Evolutionary conservation across 169 alveolate species (phyloP), one percentile per base, ranked within the genome.

Genomic region (Cryptosporidium bovis): DNA sequence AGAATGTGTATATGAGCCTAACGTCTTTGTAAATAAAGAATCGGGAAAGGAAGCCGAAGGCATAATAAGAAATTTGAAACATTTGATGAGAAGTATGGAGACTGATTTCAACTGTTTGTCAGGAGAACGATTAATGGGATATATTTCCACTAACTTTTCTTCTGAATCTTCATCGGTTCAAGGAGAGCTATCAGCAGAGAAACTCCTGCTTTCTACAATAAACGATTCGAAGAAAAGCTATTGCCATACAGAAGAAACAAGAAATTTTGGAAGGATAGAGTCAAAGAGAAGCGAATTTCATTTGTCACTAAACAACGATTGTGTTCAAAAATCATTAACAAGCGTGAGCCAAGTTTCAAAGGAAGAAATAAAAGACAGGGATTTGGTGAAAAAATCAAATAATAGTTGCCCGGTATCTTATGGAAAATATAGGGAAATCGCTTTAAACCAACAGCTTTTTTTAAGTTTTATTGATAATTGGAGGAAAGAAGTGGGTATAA

Each of bases 51-150:
- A 36, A 48, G 15, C 71, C 1, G 36, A 34, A 27, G 71, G 58
- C 29, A 44, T 46, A 13, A 58, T 77, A n/a, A n/a, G 40, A 60
- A 77, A 62, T 60, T 60, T 77, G n/a, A 77, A 60, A 27, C 56
- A 46, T 50, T 40, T 77, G 40, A 55, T 77, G 36, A 56, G 87
- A 24, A 60, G 64, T 18, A 77, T 77, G 87, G 87, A 77, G 40
- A 77, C 87, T 24, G 87, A 77, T 27, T 77, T 77, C 50, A 77
- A 77, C 33, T 60, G 64, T 27, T 66, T 77, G 13, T 77, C 87
- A 4, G 69, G 71, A 24, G 87, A 77, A 48, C 29, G 50, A 40
- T 46, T 77, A 77, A 29, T 77, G 34, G 87, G 64, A 24, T 33
- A 77, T 77, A 62, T 77, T 55, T 77, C 87, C 12, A 60, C 58